Base-by-base conservation (phyloP, 805 yeast species). In the Schwanniomyces pseudopolymorphus region DNA sequence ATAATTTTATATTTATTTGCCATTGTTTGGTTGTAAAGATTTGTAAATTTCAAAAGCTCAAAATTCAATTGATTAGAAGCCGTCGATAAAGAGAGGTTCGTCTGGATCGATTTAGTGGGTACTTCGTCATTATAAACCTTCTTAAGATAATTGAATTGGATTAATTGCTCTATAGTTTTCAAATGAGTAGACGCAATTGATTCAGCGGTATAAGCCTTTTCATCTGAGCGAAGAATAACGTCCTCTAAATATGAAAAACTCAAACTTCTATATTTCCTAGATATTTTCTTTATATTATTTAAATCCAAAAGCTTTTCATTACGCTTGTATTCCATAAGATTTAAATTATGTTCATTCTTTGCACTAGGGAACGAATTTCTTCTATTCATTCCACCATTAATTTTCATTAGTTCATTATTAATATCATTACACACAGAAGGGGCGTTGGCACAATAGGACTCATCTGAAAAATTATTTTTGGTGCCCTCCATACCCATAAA, bases 361-460 rank as follows among this genome's bases (percentile, higher is more conserved):
- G 51, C 44, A 6, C 51, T 55, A 1, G 77, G 75, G 39, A 28
- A 69, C 1, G 76, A 70, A 45, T 60, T 67, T 42, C 77, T 58
- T 26, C 77, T 49, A 45, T 63, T 64, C 51, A 68, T 55, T 8
- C 40, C 38, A 14, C 37, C 26, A 13, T 48, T 55, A 42, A 59
- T 53, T 17, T 37, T 31, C 40, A 43, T 22, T 21, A 56, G 37
- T 13, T 53, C 49, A 17, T 43, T 40, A 10, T 31, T 22, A 9
- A 21, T 20, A 21, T 20, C 39, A 20, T 36, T 13, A 20, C 39
- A 36, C 4, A 20, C 16, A 36, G 22, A 11, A 2, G 39, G 25
- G n/a, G 22, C 14, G 11, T 20, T 36, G 9, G 9, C 8, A 20
- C 22, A 13, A 20, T 21, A 19, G 5, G 11, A 13, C 14, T 36